Evolutionary conservation across 768 basidiomycete genomes (phyloP).

Genomic region (Boletus rubroflammeus): DNA sequence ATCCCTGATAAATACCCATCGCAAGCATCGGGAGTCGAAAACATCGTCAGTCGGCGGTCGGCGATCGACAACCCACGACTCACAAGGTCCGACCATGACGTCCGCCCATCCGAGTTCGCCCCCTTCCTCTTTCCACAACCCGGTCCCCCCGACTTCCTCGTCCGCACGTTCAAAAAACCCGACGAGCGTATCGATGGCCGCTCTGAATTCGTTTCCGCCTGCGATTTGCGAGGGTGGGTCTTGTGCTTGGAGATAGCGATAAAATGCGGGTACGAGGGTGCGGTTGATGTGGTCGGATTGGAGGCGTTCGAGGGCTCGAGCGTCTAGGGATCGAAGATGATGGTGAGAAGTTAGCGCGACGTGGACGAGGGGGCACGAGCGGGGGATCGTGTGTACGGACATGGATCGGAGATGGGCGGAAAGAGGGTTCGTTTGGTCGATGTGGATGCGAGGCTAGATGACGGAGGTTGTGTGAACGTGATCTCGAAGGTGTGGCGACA

Average conservation of each 20-base stretch:
- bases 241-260: slow-evolving; percentile 72
- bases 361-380: background rate
- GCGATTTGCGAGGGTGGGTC: slow-evolving; percentile 49
- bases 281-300: slow-evolving; percentile 69
- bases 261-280: slow-evolving; percentile 64
- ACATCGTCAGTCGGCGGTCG: background rate
- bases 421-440: slow-evolving; percentile 51
- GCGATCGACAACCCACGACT: slow-evolving; percentile 17
- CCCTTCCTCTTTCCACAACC: slow-evolving; percentile 56
- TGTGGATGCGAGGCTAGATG: slow-evolving; percentile 45
- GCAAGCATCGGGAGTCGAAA: background rate
- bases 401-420: slow-evolving; percentile 56
- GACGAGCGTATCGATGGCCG: slow-evolving; percentile 49
- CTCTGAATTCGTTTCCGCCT: slow-evolving; percentile 50
- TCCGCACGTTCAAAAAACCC: slow-evolving; percentile 51
- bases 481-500: background rate
- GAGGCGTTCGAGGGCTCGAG: slow-evolving; percentile 61
- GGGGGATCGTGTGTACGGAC: slow-evolving; percentile 33
- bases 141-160: slow-evolving; percentile 45
- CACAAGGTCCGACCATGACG: slow-evolving; percentile 70
- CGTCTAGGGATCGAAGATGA: slow-evolving; percentile 40
- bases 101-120: slow-evolving; percentile 61
- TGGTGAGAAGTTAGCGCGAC: background rate
- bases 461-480: background rate
- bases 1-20: slow-evolving; percentile 46